Evolutionary conservation across 345 rosid genomes (phyloP).

Genomic region (Carallia brachiata): DNA sequence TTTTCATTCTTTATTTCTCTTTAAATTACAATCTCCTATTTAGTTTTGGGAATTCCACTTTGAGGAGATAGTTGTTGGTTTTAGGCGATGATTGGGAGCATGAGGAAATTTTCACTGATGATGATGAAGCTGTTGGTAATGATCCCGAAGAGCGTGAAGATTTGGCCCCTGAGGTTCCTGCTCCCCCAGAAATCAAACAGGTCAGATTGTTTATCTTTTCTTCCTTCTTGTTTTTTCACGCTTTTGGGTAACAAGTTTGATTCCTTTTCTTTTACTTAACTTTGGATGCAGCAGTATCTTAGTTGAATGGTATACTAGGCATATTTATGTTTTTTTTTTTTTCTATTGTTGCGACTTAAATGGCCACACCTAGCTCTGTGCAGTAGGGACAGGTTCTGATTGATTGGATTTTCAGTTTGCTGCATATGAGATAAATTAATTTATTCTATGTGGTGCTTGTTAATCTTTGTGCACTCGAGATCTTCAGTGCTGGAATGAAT

Average conservation of each 20-base stretch:
- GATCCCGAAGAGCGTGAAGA: conserved; percentile 94
- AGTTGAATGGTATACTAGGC: background rate
- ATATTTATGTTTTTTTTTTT: no score
- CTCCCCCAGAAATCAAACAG: conserved; percentile 97
- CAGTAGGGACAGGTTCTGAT: background rate
- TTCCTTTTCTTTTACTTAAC: background rate
- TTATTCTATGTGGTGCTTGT: conserved; percentile 3
- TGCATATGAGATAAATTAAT: background rate
- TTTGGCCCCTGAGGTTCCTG: conserved; percentile 88
- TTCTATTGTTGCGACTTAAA: no score
- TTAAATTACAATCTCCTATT: background rate
- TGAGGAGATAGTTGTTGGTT: conserved; percentile 13
- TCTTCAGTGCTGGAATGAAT: background rate
- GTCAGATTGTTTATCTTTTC: conserved; percentile 29
- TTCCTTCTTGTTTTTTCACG: background rate
- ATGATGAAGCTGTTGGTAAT: conserved; percentile 94
- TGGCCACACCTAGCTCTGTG: background rate
- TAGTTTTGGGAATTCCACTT: background rate
- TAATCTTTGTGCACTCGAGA: background rate
- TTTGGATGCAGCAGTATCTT: background rate
- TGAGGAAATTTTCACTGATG: conserved; percentile 97
- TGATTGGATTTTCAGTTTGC: background rate
- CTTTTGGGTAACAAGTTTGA: background rate
- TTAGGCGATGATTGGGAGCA: conserved; percentile 99
- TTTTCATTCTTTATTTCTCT: background rate